Evolutionary conservation across 352 stramenopile species (phyloP).

Genomic region (Stramenopiles sp.): DNA sequence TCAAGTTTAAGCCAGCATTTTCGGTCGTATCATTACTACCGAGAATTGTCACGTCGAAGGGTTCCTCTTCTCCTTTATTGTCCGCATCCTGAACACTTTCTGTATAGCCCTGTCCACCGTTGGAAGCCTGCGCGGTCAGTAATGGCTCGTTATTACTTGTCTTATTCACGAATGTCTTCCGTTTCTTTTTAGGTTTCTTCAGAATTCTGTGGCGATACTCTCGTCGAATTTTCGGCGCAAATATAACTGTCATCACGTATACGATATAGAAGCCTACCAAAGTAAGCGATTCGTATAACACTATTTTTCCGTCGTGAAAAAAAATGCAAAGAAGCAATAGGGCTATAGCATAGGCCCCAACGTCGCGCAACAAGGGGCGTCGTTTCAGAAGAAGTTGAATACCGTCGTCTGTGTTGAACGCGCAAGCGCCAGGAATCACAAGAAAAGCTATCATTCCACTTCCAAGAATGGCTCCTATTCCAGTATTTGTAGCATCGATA

Average conservation of each 20-base stretch:
- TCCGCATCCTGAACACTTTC: neutral
- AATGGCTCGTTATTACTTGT: neutral
- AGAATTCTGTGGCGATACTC: neutral
- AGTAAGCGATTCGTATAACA: conserved; percentile 36
- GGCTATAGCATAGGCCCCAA: conserved; percentile 44
- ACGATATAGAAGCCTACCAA: conserved; percentile 42
- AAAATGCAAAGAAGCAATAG: conserved; percentile 37
- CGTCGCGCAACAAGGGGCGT: conserved; percentile 43
- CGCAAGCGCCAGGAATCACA: conserved; percentile 46
- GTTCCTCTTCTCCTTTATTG: neutral
- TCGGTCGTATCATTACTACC: too few species aligned
- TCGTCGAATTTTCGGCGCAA: conserved; percentile 15
- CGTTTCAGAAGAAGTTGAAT: neutral
- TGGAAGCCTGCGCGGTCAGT: too few species aligned
- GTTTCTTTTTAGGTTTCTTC: neutral
- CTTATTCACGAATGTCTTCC: neutral
- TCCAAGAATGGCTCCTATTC: conserved; percentile 54
- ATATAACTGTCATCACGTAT: conserved; percentile 49
- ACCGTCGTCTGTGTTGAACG: conserved; percentile 38
- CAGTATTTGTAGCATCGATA: conserved; percentile 28
- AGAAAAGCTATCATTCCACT: conserved; percentile 62
- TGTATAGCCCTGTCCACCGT: too few species aligned
- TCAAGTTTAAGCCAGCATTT: too few species aligned
- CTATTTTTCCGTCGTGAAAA: conserved; percentile 39
- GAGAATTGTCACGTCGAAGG: too few species aligned